These are phyloP conservation scores for Gossypium sturtianum DNA, from an alignment of 345 rosid genomes.

Conservation along the genomic window DNA sequence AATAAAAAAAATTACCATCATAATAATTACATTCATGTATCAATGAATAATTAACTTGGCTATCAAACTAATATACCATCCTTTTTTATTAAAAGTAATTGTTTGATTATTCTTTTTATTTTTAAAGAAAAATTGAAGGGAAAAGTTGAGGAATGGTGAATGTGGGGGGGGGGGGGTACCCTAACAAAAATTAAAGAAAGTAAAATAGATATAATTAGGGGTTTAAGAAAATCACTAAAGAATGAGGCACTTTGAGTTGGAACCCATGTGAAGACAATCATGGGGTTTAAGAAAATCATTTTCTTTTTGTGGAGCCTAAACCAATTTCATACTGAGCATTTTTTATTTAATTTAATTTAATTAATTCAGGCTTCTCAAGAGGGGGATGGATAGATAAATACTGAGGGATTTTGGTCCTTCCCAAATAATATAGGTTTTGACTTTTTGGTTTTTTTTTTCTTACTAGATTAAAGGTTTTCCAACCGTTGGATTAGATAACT, in stretches of 20 bases:
- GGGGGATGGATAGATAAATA: neutral
- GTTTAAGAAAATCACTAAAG: constrained; percentile 3
- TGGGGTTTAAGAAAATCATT: constrained; percentile 8
- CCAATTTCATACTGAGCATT: constrained; percentile 11
- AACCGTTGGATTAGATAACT: neutral
- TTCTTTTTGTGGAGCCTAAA: constrained; percentile 16
- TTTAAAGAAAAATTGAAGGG: neutral
- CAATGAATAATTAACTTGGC: too few relatives aligned
- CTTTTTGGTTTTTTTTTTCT: neutral
- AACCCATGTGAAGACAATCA: constrained; percentile 48
- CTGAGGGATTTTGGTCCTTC: neutral
- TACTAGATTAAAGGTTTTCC: neutral
- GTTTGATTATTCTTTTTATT: neutral
- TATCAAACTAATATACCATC: too few relatives aligned
- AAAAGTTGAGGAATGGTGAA: neutral
- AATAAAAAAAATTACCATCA: too few relatives aligned
- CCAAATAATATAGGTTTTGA: neutral
- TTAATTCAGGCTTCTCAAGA: neutral
- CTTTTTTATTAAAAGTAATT: neutral
- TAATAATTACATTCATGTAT: too few relatives aligned
- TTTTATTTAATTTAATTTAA: neutral
- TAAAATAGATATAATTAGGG: too few relatives aligned
- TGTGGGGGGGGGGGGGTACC: neutral
- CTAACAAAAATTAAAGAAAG: neutral
- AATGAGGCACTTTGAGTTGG: constrained; percentile 24